Conservation (phyloP, 257 asterid genomes). For the Verbascum thapsus region DNA sequence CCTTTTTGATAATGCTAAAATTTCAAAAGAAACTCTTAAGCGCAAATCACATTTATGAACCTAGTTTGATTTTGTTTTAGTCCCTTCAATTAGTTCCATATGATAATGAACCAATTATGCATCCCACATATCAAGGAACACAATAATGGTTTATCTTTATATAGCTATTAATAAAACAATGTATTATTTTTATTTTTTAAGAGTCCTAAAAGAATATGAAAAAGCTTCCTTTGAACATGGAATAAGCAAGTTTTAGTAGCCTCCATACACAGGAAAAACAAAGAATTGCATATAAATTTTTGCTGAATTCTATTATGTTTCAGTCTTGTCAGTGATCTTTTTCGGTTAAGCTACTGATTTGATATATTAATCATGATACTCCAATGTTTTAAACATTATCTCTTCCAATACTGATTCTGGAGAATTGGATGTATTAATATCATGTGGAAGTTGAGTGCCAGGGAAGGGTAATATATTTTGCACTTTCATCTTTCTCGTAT, state of each 20-base stretch:
- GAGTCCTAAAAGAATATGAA: neutral
- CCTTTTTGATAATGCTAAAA: too few relatives aligned
- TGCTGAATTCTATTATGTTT: too few relatives aligned
- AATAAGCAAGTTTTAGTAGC: neutral
- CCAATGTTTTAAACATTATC: neutral
- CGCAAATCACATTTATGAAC: neutral
- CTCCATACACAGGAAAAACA: neutral
- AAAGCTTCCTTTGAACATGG: neutral
- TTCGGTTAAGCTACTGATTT: neutral
- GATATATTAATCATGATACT: neutral
- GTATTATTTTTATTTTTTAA: neutral
- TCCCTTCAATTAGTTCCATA: neutral
- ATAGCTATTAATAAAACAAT: neutral
- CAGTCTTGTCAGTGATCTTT: too few relatives aligned
- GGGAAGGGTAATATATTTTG: too few relatives aligned
- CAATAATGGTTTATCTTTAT: neutral
- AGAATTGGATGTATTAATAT: neutral
- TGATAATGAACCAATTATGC: neutral
- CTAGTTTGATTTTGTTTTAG: neutral
- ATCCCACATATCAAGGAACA: neutral
- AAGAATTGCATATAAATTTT: too few relatives aligned
- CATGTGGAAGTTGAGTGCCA: constrained; percentile 16
- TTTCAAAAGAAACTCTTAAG: too few relatives aligned
- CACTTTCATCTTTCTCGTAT: too few relatives aligned
- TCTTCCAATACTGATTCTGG: neutral